Evolutionary conservation across 352 stramenopile species (phyloP).

Genomic region (Phytophthora tubulina): DNA sequence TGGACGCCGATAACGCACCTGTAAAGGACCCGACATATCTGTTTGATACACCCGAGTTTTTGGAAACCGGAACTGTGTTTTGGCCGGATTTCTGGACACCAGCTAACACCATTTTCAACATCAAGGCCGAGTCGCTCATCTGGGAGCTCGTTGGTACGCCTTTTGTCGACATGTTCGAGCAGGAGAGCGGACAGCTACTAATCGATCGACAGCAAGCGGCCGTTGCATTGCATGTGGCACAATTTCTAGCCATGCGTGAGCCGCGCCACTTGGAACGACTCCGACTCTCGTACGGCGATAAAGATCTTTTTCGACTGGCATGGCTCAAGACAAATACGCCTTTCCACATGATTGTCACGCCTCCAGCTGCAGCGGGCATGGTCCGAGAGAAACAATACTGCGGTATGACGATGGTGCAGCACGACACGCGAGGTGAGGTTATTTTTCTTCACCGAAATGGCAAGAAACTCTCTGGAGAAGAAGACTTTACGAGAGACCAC

Average conservation of each 20-base stretch:
- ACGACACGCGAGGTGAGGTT: constrained; percentile 40
- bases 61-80: constrained; percentile 63
- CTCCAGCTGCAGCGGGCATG: constrained; percentile 47
- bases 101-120: constrained; percentile 73
- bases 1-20: constrained; percentile 83
- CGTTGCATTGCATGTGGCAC: constrained; percentile 32
- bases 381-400: constrained; percentile 50
- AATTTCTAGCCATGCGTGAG: constrained; percentile 53
- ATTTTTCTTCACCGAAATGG: constrained; percentile 65
- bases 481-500: constrained; percentile 37
- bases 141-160: constrained; percentile 80
- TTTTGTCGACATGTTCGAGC: constrained; percentile 88
- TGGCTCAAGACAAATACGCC: constrained; percentile 59
- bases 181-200: constrained; percentile 80
- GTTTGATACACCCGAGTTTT: constrained; percentile 73
- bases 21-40: constrained; percentile 83
- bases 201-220: constrained; percentile 50
- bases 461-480: constrained; percentile 48
- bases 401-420: constrained; percentile 55
- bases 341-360: constrained; percentile 59
- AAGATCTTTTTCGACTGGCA: constrained; percentile 67
- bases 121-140: constrained; percentile 57
- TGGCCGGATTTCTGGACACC: constrained; percentile 87
- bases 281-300: constrained; percentile 58
- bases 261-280: constrained; percentile 45